A percentile compares a stretch with the other conserved stretches of the same genome.
These are phyloP conservation scores for Penicillium dipodomyicola DNA, from an alignment of 495 filamentous ascomycete species.

Conservation along the genomic window DNA sequence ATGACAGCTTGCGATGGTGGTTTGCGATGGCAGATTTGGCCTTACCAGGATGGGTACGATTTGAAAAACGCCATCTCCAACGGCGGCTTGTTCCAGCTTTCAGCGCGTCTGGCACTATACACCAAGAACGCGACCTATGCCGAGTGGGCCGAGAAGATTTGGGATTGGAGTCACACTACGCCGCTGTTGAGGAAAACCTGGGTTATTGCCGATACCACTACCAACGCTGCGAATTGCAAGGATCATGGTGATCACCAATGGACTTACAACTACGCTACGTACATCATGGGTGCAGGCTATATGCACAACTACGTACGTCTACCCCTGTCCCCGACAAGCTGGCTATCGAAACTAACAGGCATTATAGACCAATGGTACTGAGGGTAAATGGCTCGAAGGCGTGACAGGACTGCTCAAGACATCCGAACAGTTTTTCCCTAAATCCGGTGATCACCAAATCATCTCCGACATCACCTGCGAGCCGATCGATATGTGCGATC, in stretches of 20 bases:
- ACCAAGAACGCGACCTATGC: conserved; percentile 72
- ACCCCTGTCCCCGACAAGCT: not conserved
- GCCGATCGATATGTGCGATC: conserved; percentile 56
- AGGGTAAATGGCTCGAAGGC: conserved; percentile 51
- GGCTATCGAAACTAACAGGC: conserved; percentile 10
- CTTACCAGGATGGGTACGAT: conserved; percentile 72
- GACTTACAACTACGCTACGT: conserved; percentile 71
- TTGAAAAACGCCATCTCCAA: conserved; percentile 76
- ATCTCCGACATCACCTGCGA: conserved; percentile 64
- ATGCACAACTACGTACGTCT: conserved; percentile 65
- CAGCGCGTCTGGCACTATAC: conserved; percentile 64
- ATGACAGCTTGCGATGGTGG: conserved; percentile 64
- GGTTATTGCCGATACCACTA: conserved; percentile 63
- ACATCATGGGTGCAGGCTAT: conserved; percentile 64
- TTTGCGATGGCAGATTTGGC: conserved; percentile 76
- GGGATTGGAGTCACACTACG: conserved; percentile 58
- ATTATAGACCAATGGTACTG: conserved; percentile 33
- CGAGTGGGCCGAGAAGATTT: conserved; percentile 67
- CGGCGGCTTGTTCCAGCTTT: conserved; percentile 73
- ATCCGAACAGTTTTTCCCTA: conserved; percentile 48
- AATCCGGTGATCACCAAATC: conserved; percentile 40
- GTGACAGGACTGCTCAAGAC: conserved; percentile 54
- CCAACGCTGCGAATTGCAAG: conserved; percentile 51
- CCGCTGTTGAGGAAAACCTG: conserved; percentile 52
- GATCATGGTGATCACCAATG: conserved; percentile 61